These are phyloP conservation scores for Colletotrichum brevisporum DNA, from an alignment of 2,329 filamentous ascomycete genomes.

Conservation along the genomic window DNA sequence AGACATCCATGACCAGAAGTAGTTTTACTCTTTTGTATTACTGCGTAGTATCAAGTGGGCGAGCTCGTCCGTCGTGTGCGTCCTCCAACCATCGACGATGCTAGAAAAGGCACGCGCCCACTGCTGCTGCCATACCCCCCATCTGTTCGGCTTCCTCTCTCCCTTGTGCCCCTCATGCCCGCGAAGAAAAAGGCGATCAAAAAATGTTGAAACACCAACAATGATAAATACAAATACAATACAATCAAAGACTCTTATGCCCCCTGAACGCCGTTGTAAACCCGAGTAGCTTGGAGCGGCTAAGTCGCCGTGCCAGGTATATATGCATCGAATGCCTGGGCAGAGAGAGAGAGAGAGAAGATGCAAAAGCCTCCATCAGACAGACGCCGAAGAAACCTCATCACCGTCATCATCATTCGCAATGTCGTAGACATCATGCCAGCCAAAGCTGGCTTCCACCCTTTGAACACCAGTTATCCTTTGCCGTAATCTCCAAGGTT, in stretches of 20 bases:
- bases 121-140: conserved; percentile 25
- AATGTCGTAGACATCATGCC: conserved; percentile 38
- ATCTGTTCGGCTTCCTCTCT: not conserved
- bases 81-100: conserved; percentile 8
- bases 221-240: conserved; percentile 40
- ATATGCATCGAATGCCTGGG: conserved; percentile 37
- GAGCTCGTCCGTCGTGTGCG: conserved; percentile 20
- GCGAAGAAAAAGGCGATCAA: conserved; percentile 5
- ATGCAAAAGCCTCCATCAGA: conserved; percentile 28
- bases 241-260: conserved; percentile 29
- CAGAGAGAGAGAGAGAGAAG: conserved; percentile 30
- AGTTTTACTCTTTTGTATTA: conserved; percentile 35
- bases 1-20: not conserved
- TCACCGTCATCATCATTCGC: conserved; percentile 36
- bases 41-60: conserved; percentile 27
- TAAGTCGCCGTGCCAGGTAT: conserved; percentile 31
- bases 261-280: conserved; percentile 35
- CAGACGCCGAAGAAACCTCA: conserved; percentile 17
- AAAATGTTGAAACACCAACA: conserved; percentile 29
- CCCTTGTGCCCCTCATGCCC: not conserved
- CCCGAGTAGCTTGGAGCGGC: conserved; percentile 29
- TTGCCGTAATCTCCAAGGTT: conserved; percentile 38
- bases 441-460: conserved; percentile 30
- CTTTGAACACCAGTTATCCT: conserved; percentile 36
- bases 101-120: conserved; percentile 14